Base-by-base conservation (phyloP, 1,284 basidiomycete genomes). In the Stygiomarasmius scandens region DNA sequence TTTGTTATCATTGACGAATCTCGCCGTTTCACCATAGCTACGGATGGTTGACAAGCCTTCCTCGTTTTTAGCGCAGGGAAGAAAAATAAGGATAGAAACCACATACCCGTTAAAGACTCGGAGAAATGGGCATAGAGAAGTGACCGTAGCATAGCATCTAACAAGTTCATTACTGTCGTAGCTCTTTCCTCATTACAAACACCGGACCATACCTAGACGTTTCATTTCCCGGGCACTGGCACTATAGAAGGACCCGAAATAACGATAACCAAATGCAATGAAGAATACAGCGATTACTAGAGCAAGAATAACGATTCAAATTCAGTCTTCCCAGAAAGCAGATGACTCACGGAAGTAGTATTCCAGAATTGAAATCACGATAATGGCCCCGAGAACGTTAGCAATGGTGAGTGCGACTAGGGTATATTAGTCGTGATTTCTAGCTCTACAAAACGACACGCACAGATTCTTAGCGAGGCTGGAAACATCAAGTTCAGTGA, bases 121-220 rank as follows among this genome's bases (percentile, higher is more conserved):
- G 87, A 85, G 65, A 94, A 89, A 73, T 93, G 92, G 1, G 89
- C 82, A 68, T 93, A 94, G 14, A 94, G 77, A 23, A 87, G 70
- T 0, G 85, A 87, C 43, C 88, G 84, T 12, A 90, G 76, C 74
- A 88, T 84, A 0, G 84, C 77, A 64, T 90, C 87, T 79, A 66
- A 51, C 19, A n/a, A 59, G 44, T 58, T n/a, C 62, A 20, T 63
- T 61, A 50, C 2, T 47, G 47, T 22, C 22, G 22, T 27, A 12
- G 14, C 12, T 23, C 5, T 55, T n/a, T n/a, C n/a, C n/a, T 47
- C 5, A 20, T 4, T 22, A 10, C n/a, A 12, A n/a, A 32, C 27
- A 27, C 24, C 12, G 10, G 2, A 34, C 63, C 66, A 54, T 59
- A 79, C 86, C 86, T 24, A 90, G 70, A 2, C 89, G 81, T 71